Conservation (phyloP, 1,284 basidiomycete genomes). For the Mycosarcoma maydis region DNA sequence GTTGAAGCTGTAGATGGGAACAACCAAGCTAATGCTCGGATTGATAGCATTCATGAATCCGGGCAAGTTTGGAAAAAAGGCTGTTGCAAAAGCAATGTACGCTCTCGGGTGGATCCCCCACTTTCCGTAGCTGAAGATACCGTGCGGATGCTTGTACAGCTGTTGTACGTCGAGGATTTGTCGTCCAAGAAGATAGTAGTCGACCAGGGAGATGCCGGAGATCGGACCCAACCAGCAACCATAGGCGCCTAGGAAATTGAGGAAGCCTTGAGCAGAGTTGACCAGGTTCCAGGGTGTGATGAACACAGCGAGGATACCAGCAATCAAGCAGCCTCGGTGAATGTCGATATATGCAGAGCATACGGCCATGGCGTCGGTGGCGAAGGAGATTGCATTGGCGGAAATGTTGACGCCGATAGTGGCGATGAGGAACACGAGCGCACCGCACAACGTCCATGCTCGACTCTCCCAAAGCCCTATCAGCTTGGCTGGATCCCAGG, state of each 20-base stretch:
- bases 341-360: constrained; percentile 24
- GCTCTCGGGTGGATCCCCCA: constrained; percentile 22
- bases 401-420: constrained; percentile 26
- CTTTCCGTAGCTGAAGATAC: constrained; percentile 22
- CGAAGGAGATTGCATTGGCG: constrained; percentile 29
- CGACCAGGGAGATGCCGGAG: constrained; percentile 19
- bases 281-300: constrained; percentile 32
- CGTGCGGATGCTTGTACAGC: constrained; percentile 26
- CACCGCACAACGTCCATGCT: constrained; percentile 22
- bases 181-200: constrained; percentile 19
- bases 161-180: constrained; percentile 21
- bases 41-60: constrained; percentile 41
- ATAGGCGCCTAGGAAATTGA: constrained; percentile 35
- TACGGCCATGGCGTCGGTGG: constrained; percentile 26
- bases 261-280: constrained; percentile 19
- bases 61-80: constrained; percentile 28
- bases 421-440: constrained; percentile 25
- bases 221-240: constrained; percentile 27
- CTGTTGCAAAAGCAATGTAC: constrained; percentile 24
- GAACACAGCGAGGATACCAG: constrained; percentile 13
- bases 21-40: constrained; percentile 11
- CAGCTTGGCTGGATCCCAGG: constrained; percentile 26
- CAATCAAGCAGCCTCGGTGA: constrained; percentile 12
- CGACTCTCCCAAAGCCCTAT: constrained; percentile 13
- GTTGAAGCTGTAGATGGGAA: constrained; percentile 32